Evolutionary conservation across 345 rosid species (phyloP).

Genomic region (Bretschneidera sinensis): DNA sequence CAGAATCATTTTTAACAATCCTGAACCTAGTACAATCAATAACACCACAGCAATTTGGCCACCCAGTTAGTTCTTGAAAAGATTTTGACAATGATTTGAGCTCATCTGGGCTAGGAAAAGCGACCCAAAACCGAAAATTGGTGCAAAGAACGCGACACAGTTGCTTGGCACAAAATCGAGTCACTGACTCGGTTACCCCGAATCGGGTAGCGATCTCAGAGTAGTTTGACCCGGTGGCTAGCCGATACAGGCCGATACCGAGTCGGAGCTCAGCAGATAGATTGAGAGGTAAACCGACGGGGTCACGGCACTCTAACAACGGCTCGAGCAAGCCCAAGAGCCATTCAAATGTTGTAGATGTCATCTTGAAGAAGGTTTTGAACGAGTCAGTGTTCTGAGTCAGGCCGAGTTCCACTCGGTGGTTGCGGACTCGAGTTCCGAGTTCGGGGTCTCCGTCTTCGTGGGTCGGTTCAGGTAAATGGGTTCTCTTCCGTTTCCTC

Average conservation of each 20-base stretch:
- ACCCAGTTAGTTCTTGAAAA: constrained; percentile 39
- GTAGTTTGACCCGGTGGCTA: constrained; percentile 49
- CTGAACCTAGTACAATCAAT: constrained; percentile 48
- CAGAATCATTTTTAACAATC: constrained; percentile 14
- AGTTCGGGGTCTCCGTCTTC: constrained; percentile 4
- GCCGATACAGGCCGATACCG: constrained; percentile 55
- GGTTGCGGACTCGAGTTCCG: constrained; percentile 16
- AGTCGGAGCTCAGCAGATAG: constrained; percentile 58
- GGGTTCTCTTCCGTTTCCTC: constrained; percentile 50
- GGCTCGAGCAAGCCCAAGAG: constrained; percentile 66
- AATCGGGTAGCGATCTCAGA: constrained; percentile 42
- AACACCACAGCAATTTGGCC: constrained; percentile 67
- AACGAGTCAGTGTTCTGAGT: constrained; percentile 40
- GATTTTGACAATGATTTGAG: constrained; percentile 38
- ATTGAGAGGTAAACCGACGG: constrained; percentile 43
- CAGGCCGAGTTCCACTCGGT: constrained; percentile 16
- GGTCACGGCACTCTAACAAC: constrained; percentile 67
- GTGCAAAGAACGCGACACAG: constrained; percentile 67
- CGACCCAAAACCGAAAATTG: constrained; percentile 69
- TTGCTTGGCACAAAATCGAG: constrained; percentile 61
- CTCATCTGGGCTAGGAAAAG: constrained; percentile 45
- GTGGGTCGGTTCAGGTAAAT: constrained; percentile 23
- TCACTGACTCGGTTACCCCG: constrained; percentile 49
- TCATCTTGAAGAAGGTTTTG: constrained; percentile 43
- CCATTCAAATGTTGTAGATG: constrained; percentile 57